phyloP scores from a whole-genome alignment of 345 rosid species.

The Ricinus communis region DNA sequence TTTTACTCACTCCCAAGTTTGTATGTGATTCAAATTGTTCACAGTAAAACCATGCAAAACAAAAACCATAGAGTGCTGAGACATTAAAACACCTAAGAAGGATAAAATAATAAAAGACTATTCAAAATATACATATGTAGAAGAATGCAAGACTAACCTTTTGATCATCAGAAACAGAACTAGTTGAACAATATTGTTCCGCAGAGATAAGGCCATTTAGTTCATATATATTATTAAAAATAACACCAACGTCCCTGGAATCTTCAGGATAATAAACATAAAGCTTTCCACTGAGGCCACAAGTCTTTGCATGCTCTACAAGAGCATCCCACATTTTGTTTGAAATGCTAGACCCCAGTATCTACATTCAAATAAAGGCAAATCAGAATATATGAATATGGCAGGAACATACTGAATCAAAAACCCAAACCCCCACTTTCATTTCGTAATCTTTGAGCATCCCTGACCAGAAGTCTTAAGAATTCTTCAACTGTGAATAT shows the following conservation, averaged over 20 bases:
- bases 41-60: not conserved
- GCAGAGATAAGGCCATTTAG: conserved; percentile 83
- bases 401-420: conserved; percentile 13
- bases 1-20: too few species aligned
- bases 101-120: too few species aligned
- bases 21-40: too few species aligned
- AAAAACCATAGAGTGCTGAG: not conserved
- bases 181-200: conserved; percentile 76
- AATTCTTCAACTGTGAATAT: conserved; percentile 78
- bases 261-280: conserved; percentile 86
- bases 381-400: conserved; percentile 26
- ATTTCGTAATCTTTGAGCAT: conserved; percentile 63
- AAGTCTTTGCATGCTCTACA: conserved; percentile 93
- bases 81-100: not conserved
- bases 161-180: conserved; percentile 80
- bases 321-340: conserved; percentile 99
- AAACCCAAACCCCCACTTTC: conserved; percentile 51
- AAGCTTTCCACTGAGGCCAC: conserved; percentile 75
- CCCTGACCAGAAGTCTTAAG: conserved; percentile 70
- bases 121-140: too few species aligned
- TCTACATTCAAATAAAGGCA: conserved; percentile 42
- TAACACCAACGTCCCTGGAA: conserved; percentile 71
- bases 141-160: conserved; percentile 49
- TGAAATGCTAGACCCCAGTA: conserved; percentile 99
- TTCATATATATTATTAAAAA: conserved; percentile 82